Percentiles rank a stretch among this genome's conserved stretches.
phyloP scores from a whole-genome alignment of 2,329 filamentous ascomycete genomes.

The Scedosporium aurantiacum region DNA sequence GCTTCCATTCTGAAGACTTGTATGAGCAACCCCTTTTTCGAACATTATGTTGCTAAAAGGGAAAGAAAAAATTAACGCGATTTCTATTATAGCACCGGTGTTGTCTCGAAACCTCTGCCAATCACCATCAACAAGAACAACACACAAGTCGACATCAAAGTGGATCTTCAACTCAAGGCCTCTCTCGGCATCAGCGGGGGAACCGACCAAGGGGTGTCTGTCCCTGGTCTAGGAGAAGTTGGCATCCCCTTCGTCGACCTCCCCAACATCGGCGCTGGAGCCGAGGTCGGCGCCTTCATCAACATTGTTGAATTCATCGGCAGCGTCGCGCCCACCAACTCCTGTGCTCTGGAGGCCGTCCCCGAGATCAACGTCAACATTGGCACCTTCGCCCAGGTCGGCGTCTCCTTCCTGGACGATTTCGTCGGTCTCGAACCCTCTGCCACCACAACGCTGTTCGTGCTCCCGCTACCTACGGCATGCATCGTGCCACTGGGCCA shows the following conservation, averaged over 20 bases:
- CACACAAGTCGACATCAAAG: not conserved
- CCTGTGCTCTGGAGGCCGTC: slow-evolving; percentile 3
- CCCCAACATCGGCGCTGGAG: slow-evolving; percentile 3
- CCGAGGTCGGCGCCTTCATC: slow-evolving; percentile 6
- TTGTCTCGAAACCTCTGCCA: slow-evolving; percentile 3
- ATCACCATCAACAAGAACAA: slow-evolving; percentile 5
- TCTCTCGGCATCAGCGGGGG: not conserved
- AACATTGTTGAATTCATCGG: slow-evolving; percentile 5
- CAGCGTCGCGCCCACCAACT: not conserved
- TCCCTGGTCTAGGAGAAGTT: not conserved
- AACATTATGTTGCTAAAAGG: not conserved
- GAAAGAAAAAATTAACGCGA: not conserved
- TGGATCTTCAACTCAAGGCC: slow-evolving; percentile 4
- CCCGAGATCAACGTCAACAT: slow-evolving; percentile 6
- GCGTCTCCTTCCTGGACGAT: not conserved
- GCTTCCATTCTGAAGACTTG: slow-evolving; percentile 1
- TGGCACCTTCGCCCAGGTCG: slow-evolving; percentile 1
- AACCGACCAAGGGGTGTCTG: not conserved
- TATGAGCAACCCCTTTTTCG: not conserved
- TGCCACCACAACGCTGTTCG: slow-evolving; percentile 3
- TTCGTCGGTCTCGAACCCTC: slow-evolving; percentile 2
- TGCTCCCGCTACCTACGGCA: not conserved
- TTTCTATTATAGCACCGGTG: not conserved
- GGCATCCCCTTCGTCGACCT: slow-evolving; percentile 1
- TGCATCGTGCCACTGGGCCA: slow-evolving; percentile 1